Conservation (phyloP, 106 monocot genomes). For the Acanthochlamys bracteata region DNA sequence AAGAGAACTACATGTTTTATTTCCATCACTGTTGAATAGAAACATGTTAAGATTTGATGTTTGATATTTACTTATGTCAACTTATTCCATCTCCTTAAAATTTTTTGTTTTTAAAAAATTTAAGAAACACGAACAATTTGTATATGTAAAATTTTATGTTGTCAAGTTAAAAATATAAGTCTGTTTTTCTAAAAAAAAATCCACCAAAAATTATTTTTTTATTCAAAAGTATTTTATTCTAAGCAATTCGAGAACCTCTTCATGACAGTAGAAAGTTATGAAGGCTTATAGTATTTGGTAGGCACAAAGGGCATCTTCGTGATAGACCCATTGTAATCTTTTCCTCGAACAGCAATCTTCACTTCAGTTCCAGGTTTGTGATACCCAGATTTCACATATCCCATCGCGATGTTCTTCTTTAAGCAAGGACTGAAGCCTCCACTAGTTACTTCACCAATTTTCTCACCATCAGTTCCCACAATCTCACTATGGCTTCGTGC, state of each 20-base stretch:
- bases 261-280: constrained; percentile 13
- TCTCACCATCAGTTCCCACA: constrained; percentile 32
- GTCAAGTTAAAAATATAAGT: no score
- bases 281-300: constrained; percentile 84
- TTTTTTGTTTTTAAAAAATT: no score
- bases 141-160: no score
- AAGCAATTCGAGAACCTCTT: background rate
- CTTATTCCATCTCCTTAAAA: no score
- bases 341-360: constrained; percentile 71
- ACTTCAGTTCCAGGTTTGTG: constrained; percentile 85
- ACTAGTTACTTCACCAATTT: constrained; percentile 87
- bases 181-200: no score
- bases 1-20: no score
- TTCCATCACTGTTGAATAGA: no score
- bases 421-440: constrained; percentile 97
- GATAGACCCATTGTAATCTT: constrained; percentile 58
- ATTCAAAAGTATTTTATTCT: no score
- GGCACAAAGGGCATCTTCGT: constrained; percentile 98
- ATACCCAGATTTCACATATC: constrained; percentile 78
- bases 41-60: no score
- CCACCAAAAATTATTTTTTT: no score
- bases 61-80: no score
- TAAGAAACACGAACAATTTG: no score
- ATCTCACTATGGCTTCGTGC: constrained; percentile 83
- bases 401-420: constrained; percentile 98